Evolutionary conservation across 306 rosid species (phyloP), one percentile per base, ranked within the genome.

Genomic region (Vachellia pachyceras): DNA sequence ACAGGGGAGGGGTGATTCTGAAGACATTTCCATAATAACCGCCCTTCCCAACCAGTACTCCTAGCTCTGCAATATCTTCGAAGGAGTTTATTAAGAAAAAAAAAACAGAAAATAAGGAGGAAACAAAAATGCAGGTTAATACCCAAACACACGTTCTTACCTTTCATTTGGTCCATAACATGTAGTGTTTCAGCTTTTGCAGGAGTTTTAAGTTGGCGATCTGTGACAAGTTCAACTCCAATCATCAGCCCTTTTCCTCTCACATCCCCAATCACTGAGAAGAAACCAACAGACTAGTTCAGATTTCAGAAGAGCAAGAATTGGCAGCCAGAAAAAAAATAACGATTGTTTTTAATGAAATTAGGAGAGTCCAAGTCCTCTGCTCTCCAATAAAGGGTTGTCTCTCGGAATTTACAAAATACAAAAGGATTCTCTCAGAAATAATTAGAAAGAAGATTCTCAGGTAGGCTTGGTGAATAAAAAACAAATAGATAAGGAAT

Each of bases 171-270:
- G 44, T 91, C 92, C 98, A 93, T 86, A 7, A 90, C 77, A 70
- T 80, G 94, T 22, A 82, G 52, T 72, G 90, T 91, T 85, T 94
- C 98, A 61, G 83, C 83, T 69, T 90, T 91, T 11, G 98, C 98
- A 7, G 98, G 98, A n/a, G 90, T 94, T 87, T 90, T 94, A 73
- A 64, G 82, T 66, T 89, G 73, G 2, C 89, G 88, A 76, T 94
- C 93, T 29, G 93, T 87, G 70, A 94, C 98, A 20, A 94, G 93
- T 82, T 94, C 98, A 70, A 94, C 87, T 72, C 98, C 98, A n/a
- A 91, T 89, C 89, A 94, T 94, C 11, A 94, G 58, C 36, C 98
- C 98, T 84, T 82, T 86, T 84, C 98, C 98, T 75, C 98, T 87
- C 70, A 91, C 98, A 42, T 94, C 97, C 68, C 98, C 98, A 25